phyloP scores from a whole-genome alignment of 495 filamentous ascomycete genomes.

The Penicillium daleae region DNA sequence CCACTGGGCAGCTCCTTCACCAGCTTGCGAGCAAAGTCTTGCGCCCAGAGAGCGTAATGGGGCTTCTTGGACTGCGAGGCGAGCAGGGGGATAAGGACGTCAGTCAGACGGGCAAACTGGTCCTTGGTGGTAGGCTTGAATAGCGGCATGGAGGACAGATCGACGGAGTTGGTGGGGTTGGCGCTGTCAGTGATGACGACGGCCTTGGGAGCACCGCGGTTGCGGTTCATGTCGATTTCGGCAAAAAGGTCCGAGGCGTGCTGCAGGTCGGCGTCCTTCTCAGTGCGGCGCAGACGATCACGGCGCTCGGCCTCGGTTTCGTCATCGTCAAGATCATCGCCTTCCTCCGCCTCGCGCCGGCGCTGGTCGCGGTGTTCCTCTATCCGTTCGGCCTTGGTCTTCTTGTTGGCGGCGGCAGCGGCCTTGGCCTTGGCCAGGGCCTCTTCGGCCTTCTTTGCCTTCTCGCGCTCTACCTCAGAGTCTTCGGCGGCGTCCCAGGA shows the following conservation, averaged over 20 bases:
- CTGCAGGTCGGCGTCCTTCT: conserved; percentile 86
- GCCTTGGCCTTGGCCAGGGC: conserved; percentile 87
- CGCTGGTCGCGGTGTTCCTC: conserved; percentile 67
- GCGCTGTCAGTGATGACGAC: conserved; percentile 66
- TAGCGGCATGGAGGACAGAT: conserved; percentile 75
- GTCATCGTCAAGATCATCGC: conserved; percentile 57
- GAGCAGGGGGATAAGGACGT: conserved; percentile 75
- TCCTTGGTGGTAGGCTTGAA: conserved; percentile 89
- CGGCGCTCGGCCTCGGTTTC: conserved; percentile 69
- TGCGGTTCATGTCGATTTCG: conserved; percentile 70
- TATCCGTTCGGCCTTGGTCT: conserved; percentile 84
- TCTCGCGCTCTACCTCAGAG: conserved; percentile 94
- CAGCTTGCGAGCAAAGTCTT: conserved; percentile 87
- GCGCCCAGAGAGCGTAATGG: conserved; percentile 84
- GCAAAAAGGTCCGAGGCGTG: conserved; percentile 93
- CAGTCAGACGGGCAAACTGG: conserved; percentile 77
- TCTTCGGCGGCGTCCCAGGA: conserved; percentile 98
- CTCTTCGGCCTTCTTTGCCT: conserved; percentile 83
- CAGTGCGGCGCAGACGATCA: conserved; percentile 71
- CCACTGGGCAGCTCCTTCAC: conserved; percentile 85
- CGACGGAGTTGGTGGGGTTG: conserved; percentile 77
- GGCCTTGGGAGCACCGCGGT: conserved; percentile 60
- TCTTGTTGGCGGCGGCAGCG: conserved; percentile 91
- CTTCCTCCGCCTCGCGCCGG: conserved; percentile 47
- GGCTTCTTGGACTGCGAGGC: conserved; percentile 78